Evolutionary conservation across 805 yeast genomes (phyloP), one percentile per base, ranked within the genome.

Genomic region (Komagataella populi): DNA sequence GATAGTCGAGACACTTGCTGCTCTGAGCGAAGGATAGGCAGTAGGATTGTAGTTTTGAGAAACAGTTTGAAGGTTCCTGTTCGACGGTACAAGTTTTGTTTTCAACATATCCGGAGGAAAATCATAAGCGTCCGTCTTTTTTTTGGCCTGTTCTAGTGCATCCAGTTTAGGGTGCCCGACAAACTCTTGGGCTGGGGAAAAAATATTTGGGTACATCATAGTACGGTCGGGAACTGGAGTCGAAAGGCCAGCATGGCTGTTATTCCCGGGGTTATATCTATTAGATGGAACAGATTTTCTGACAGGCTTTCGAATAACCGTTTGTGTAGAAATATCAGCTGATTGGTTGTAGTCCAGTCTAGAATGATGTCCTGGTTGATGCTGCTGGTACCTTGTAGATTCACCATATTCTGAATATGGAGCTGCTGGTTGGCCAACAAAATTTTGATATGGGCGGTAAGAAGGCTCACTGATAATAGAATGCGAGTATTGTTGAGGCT

Each of bases 51-150:
- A 23, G 14, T 45, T n/a, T 4, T 17, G 6, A n/a, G 16, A 16
- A 7, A 24, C 17, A 12, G 17, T 24, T n/a, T 20, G 16, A 17
- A 20, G 23, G 47, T 18, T 18, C 3, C 14, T 45, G 47, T 20
- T 18, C n/a, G 23, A 18, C 12, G 23, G 47, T 30, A 10, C 14
- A 30, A 30, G 39, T 23, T 48, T 50, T 20, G 49, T 36, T 16
- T 24, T 66, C 10, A 83, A 65, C 47, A 84, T 61, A 47, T 72
- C 78, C 18, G 70, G 66, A 1, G 91, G 91, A 59, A 84, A 83
- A 59, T 84, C 93, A 57, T 83, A 84, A 0, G 89, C 88, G 65
- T 83, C 87, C n/a, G 82, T 76, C 60, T 79, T 81, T 57, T 76
- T 74, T 62, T 81, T 81, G 6, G 61, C 46, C 8, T 55, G 52